Conservation (phyloP, 2,329 filamentous ascomycete species). For the Fusarium oxysporum region DNA sequence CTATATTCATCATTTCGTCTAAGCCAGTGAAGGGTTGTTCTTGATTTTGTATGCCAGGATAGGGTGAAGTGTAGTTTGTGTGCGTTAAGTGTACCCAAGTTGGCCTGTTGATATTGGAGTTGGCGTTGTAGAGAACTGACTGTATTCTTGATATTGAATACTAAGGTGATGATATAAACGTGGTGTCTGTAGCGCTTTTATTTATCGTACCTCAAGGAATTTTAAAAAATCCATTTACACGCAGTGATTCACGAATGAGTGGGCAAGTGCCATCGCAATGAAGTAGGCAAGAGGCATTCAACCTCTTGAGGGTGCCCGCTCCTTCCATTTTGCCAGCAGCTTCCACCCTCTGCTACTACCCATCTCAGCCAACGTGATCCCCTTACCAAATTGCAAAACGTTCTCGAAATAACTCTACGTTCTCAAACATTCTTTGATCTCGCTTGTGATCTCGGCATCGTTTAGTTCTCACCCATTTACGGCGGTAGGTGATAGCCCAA, state of each 20-base stretch:
- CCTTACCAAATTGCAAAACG: background rate
- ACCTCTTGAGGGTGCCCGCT: background rate
- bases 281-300: background rate
- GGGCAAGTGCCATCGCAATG: background rate
- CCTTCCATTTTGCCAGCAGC: background rate
- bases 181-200: too few species aligned
- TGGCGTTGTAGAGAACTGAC: fast-evolving
- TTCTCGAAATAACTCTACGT: background rate
- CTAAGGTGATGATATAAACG: background rate
- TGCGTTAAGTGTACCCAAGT: background rate
- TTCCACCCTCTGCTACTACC: background rate
- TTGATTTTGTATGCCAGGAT: too few species aligned
- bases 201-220: background rate
- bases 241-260: background rate
- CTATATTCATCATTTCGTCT: too few species aligned
- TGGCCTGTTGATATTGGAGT: fast-evolving
- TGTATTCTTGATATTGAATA: background rate
- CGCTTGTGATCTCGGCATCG: background rate
- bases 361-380: background rate
- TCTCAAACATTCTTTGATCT: background rate
- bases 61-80: fast-evolving
- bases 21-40: fast-evolving
- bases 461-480: background rate
- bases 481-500: background rate
- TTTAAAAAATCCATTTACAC: background rate